Evolutionary conservation across 2,329 filamentous ascomycete genomes (phyloP).

Genomic region (Ophiostoma pallidulum): DNA sequence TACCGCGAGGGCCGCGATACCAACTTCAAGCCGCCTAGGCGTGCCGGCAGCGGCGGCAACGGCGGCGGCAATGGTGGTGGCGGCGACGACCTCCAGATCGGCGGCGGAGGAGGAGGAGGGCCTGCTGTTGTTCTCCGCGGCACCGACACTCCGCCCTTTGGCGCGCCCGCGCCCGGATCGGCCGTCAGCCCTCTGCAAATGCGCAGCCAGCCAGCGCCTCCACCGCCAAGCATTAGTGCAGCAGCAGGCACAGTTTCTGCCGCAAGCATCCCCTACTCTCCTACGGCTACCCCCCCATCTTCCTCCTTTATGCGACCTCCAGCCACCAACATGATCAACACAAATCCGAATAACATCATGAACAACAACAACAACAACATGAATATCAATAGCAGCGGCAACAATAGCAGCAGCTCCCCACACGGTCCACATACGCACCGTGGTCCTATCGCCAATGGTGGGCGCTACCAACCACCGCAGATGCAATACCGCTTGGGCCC

Average conservation of each 20-base stretch:
- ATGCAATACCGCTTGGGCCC: too few relatives aligned
- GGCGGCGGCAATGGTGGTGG: neutral
- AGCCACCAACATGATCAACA: too few relatives aligned
- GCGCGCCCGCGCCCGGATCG: neutral
- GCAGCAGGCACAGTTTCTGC: neutral
- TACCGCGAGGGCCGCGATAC: slow-evolving; percentile 46
- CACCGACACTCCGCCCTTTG: slow-evolving; percentile 46
- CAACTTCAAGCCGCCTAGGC: slow-evolving; percentile 42
- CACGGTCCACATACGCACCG: too few relatives aligned
- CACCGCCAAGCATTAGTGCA: slow-evolving; percentile 1
- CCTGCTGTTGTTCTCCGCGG: slow-evolving; percentile 24
- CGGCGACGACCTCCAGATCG: too few relatives aligned
- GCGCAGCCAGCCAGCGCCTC: slow-evolving; percentile 5
- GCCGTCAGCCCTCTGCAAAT: neutral
- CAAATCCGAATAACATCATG: too few relatives aligned
- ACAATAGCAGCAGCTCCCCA: neutral
- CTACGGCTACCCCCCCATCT: too few relatives aligned
- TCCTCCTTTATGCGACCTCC: too few relatives aligned
- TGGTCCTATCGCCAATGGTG: too few relatives aligned
- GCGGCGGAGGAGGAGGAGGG: too few relatives aligned
- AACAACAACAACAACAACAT: too few relatives aligned
- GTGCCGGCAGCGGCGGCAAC: slow-evolving; percentile 28
- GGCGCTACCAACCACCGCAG: too few relatives aligned
- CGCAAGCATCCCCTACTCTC: too few relatives aligned
- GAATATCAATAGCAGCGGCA: neutral